Base-by-base conservation (phyloP, 2,329 filamentous ascomycete genomes). In the Hirsutella thompsonii region DNA sequence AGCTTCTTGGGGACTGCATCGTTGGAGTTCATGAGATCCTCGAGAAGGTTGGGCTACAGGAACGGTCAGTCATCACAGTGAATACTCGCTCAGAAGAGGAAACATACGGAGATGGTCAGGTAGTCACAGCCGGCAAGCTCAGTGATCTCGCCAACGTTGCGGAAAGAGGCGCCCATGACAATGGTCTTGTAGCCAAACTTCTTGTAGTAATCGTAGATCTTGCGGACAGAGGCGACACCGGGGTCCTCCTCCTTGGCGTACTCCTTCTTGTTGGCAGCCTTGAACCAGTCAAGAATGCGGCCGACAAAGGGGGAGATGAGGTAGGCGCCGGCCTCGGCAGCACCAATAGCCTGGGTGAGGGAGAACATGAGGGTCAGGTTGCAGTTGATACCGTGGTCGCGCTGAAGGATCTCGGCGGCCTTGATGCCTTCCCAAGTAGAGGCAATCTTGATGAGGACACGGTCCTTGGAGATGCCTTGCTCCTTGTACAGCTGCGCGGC, bases 161-260 rank as follows among this genome's bases (percentile, higher is more conserved):
- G 81, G 87, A 98, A 98, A 33, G 89, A 95, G 54, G 92, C 92
- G 60, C 92, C 92, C 92, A 98, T 98, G 69, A 98, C 92, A 56
- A 96, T 95, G 66, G 92, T 98, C 58, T 94, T 94, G 82, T 98
- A 95, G 66, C 84, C 87, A 66, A 72, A 86, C 78, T 96, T 96
- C 86, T 98, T 98, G 83, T 98, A 98, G 85, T 98, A 98, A 79
- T 98, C 92, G 81, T 83, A 98, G 73, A 98, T 98, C 66, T 58
- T 62, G 76, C 90, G 76, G 60, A 98, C 92, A 52, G 83, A 90
- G 72, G 86, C 77, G 67, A 98, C 92, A 74, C 92, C 92, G 43
- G 92, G 92, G 74, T 98, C 92, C 65, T 94, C 85, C 67, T 84
- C 71, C 64, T 87, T 77, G 62, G 73, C 59, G 80, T 89, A 98